phyloP scores from a whole-genome alignment of 2,329 filamentous ascomycete species.

The Lecanosticta acicola region DNA sequence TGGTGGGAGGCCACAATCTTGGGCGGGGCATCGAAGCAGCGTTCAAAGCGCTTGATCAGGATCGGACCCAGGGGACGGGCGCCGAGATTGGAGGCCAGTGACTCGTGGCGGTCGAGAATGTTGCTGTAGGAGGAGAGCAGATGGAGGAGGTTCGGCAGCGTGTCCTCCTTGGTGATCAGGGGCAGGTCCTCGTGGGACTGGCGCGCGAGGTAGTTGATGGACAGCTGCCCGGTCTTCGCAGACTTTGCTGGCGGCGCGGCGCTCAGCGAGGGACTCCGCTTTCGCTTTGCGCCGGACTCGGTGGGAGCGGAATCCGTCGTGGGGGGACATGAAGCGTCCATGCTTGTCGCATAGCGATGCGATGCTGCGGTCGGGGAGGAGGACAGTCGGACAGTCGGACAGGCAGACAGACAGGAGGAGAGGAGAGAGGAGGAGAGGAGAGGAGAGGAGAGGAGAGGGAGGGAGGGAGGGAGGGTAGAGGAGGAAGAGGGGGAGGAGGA shows the following conservation, averaged over 20 bases:
- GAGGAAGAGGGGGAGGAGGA: too few species aligned
- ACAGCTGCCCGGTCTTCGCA: conserved; percentile 52
- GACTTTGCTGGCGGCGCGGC: conserved; percentile 18
- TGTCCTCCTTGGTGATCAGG: conserved; percentile 60
- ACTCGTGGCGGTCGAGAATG: conserved; percentile 78
- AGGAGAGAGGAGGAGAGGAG: conserved; percentile 14
- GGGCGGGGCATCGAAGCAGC: conserved; percentile 77
- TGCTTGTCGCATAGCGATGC: conserved; percentile 4
- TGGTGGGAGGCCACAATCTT: conserved; percentile 56
- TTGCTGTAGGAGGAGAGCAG: conserved; percentile 78
- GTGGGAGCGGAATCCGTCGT: conserved; percentile 11
- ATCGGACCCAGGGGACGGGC: conserved; percentile 77
- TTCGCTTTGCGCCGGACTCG: conserved; percentile 41
- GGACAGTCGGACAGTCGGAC: too few species aligned
- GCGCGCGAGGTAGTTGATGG: conserved; percentile 63
- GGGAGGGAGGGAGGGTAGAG: too few species aligned
- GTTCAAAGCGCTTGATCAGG: conserved; percentile 77
- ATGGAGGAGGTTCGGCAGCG: conserved; percentile 65
- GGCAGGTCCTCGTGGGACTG: conserved; percentile 58
- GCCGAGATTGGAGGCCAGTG: conserved; percentile 76
- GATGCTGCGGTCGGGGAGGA: too few species aligned
- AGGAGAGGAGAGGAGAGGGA: conserved; percentile 6
- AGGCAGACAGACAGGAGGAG: conserved; percentile 5
- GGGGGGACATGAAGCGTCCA: conserved; percentile 2
- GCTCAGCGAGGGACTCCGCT: conserved; percentile 36